These are phyloP conservation scores for Fusarium sp. DNA, from an alignment of 2,329 filamentous ascomycete species.

Conservation along the genomic window DNA sequence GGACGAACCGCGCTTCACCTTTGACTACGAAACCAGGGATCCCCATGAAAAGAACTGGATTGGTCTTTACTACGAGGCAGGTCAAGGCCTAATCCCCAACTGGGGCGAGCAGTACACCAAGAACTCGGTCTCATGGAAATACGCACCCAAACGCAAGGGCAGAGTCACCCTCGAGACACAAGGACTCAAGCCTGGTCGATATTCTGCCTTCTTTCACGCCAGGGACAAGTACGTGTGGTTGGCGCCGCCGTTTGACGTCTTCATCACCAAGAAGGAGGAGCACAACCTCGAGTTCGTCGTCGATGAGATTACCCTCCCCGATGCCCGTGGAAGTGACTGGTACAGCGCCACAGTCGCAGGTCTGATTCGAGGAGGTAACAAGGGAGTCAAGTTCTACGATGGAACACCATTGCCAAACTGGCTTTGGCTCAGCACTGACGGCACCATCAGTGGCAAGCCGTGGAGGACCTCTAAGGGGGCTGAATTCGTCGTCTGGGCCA, in stretches of 20 bases:
- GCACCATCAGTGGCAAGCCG: constrained; percentile 50
- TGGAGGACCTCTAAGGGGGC: constrained; percentile 19
- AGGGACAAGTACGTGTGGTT: constrained; percentile 51
- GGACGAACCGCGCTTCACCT: constrained; percentile 37
- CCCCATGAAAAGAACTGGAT: constrained; percentile 52
- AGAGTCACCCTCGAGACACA: constrained; percentile 38
- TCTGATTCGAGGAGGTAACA: constrained; percentile 44
- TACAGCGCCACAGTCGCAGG: constrained; percentile 48
- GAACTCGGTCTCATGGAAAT: constrained; percentile 47
- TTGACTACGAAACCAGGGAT: constrained; percentile 47
- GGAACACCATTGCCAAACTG: constrained; percentile 41
- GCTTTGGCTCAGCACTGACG: constrained; percentile 47
- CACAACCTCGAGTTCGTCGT: constrained; percentile 43
- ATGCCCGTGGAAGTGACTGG: constrained; percentile 47
- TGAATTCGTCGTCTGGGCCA: constrained; percentile 44
- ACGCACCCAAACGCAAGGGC: constrained; percentile 45
- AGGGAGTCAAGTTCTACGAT: constrained; percentile 44
- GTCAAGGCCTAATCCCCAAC: constrained; percentile 49
- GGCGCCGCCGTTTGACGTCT: constrained; percentile 47
- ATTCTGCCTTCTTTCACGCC: constrained; percentile 51
- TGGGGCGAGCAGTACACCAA: constrained; percentile 24
- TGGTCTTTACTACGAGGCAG: constrained; percentile 47
- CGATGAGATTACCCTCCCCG: constrained; percentile 46
- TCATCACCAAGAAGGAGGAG: constrained; percentile 16
- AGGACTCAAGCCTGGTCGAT: constrained; percentile 43